Base-by-base conservation (phyloP, 2,329 filamentous ascomycete species). In the Aspergillus novoparasiticus region DNA sequence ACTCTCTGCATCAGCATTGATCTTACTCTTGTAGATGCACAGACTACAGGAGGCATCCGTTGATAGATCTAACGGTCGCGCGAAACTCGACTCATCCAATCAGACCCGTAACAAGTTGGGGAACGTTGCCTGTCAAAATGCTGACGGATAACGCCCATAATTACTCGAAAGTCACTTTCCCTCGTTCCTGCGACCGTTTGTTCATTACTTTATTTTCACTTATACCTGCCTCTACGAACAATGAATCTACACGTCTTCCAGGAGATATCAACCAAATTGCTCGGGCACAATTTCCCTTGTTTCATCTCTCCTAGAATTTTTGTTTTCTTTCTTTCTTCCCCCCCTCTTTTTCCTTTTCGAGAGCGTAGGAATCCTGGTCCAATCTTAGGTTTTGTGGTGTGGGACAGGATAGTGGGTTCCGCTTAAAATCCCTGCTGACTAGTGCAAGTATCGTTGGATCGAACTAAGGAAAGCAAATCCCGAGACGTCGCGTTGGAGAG, bases 61-160 rank as follows among this genome's bases (percentile, higher is more conserved):
- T 63, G 58, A 66, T 66, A 62, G 64, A 69, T 68, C 68, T 60
- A 68, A 68, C 66, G 66, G 68, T 58, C 65, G 53, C 59, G 57
- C 60, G 41, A 65, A 61, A 58, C 30, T 54, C 32, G 54, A 64
- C 64, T 60, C 45, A 57, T 51, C 63, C 65, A 64, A 69, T 67
- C 59, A 62, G 57, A 61, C 59, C 59, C 50, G 56, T 64, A 65
- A 60, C 57, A 62, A 41, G 43, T 46, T 34, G 30, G 62, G 59
- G 60, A 63, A 58, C 61, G 61, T 66, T 69, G 66, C 57, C 64
- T 54, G 62, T 66, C 65, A 66, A 39, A 60, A 65, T 34, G 36
- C 41, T 64, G 61, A 59, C 59, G 11, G 32, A 21, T 39, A 32
- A 54, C 58, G 28, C 58, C 53, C 51, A 55, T 39, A 23, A 36